Percentiles rank a stretch among this genome's conserved stretches.
phyloP scores from a whole-genome alignment of 305 asterid genomes.

The Fraxinus latifolia region DNA sequence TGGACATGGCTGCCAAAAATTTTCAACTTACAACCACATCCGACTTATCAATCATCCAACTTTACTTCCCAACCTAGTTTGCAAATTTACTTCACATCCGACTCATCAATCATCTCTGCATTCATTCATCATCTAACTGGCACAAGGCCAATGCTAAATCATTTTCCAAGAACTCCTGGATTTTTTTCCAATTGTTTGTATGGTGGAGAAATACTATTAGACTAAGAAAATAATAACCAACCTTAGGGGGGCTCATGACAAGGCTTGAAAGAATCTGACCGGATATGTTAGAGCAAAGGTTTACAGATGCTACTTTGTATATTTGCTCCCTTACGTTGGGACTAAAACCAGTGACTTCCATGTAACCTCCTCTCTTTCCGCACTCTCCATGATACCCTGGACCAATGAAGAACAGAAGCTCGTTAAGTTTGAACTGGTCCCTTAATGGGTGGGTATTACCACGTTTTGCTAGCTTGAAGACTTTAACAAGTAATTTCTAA shows the following conservation, averaged over 20 bases:
- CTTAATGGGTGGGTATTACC: not conserved
- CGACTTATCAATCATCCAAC: not conserved
- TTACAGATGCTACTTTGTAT: constrained; percentile 53
- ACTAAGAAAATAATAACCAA: not conserved
- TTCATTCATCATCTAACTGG: not conserved
- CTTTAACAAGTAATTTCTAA: not conserved
- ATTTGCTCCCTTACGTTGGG: constrained; percentile 54
- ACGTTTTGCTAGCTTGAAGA: constrained; percentile 20
- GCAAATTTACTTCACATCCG: not conserved
- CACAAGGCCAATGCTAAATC: not conserved
- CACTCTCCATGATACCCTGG: constrained; percentile 86
- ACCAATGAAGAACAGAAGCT: constrained; percentile 9
- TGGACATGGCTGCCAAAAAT: not conserved
- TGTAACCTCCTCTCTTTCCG: constrained; percentile 90
- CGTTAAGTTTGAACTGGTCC: not conserved
- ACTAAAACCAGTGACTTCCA: constrained; percentile 86
- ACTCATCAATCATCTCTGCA: not conserved
- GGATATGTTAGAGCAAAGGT: constrained; percentile 52
- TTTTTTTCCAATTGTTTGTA: not conserved
- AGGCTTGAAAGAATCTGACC: constrained; percentile 60
- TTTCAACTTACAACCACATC: not conserved
- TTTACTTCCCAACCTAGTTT: not conserved
- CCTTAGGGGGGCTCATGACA: constrained; percentile 54
- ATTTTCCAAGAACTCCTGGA: not conserved
- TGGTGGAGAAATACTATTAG: not conserved